Base-by-base conservation (phyloP, 768 basidiomycete species). In the Daedaleopsis sinensis region DNA sequence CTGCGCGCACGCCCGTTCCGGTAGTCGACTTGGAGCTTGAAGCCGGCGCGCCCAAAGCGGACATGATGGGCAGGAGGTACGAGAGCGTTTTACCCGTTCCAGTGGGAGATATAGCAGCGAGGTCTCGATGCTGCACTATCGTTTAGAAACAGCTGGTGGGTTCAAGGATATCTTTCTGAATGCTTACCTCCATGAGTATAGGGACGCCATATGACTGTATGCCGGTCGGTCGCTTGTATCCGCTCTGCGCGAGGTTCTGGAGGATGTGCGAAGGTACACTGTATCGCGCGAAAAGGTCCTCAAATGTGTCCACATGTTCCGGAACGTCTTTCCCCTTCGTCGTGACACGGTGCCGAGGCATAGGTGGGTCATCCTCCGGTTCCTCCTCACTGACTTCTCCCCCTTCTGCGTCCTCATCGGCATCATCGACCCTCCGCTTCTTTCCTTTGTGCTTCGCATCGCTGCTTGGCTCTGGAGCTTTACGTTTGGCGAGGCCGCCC, bases 31-130 rank as follows among this genome's bases (percentile, higher is more conserved):
- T 80, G 39, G 78, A 70, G 58, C 79, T 82, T 35, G 85, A 76
- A 10, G 80, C 71, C 7, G 92, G 92, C 4, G 79, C 73, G 15
- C 75, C 76, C 7, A 94, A 75, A 18, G 78, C 73, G 12, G 85
- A 78, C 60, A 98, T 82, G 23, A 94, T 80, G 0, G 97, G 96
- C 16, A 97, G 76, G 15, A 97, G 80, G 74, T 98, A 99, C 0
- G 95, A 85, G 7, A 98, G 80, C 0, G 97, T 99, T 79, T 99
- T 99, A 61, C 97, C 97, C 11, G 93, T 96, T 52, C 97, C 97
- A 6, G 97, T 99, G 0, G 97, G 97, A 0, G 97, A 97, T 19
- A 98, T 91, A 32, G 96, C 96, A 55, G 92, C 89, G 23, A 97
- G 80, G 74, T 99, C 96, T 59, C 92, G 87, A 62, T 79, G 80